phyloP scores from a whole-genome alignment of 2,329 filamentous ascomycete genomes.

The Colletotrichum siamense region DNA sequence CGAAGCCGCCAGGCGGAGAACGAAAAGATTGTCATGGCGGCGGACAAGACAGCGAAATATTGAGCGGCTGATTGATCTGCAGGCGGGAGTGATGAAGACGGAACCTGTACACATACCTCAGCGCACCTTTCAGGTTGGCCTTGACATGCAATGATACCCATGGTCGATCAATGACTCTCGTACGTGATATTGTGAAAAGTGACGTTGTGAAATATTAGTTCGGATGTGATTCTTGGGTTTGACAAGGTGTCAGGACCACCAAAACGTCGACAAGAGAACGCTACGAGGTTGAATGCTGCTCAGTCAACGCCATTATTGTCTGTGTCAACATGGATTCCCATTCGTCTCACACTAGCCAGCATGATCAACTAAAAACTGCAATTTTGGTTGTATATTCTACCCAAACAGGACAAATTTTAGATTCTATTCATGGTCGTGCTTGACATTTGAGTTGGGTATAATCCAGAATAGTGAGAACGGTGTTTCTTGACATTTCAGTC shows the following conservation, averaged over 20 bases:
- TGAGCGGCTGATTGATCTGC: conserved; percentile 6
- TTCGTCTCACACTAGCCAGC: neutral
- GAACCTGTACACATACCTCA: conserved; percentile 1
- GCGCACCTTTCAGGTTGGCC: conserved; percentile 10
- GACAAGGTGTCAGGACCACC: neutral
- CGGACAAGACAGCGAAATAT: neutral
- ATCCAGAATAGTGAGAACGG: neutral
- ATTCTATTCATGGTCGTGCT: neutral
- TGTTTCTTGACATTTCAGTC: neutral
- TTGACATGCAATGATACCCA: conserved; percentile 26
- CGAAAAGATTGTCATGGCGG: conserved; percentile 11
- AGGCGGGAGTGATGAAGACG: neutral
- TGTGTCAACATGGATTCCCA: neutral
- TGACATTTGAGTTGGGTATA: neutral
- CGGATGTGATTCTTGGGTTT: neutral
- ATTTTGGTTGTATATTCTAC: neutral
- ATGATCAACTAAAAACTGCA: neutral
- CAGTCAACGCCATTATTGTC: neutral
- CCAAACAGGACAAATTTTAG: neutral
- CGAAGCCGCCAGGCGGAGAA: neutral
- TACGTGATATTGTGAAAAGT: neutral
- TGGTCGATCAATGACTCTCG: conserved; percentile 1
- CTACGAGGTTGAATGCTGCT: neutral
- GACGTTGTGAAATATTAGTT: neutral
- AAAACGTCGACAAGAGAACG: neutral